phyloP scores from a whole-genome alignment of 2,329 filamentous ascomycete genomes.

The Lachnellula cervina region DNA sequence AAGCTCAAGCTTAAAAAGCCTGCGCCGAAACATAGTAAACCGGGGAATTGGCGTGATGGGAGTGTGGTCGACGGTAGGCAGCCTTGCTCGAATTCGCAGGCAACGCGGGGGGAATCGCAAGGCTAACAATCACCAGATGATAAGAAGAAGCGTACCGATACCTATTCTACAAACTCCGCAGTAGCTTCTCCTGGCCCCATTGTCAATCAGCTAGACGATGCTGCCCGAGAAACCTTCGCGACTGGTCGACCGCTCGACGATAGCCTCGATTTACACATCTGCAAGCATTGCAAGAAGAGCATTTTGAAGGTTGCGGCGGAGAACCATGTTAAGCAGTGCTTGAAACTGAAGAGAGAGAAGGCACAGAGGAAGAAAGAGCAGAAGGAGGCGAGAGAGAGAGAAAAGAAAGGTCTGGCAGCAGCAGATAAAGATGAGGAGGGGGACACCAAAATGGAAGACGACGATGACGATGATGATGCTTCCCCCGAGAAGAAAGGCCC shows the following conservation, averaged over 20 bases:
- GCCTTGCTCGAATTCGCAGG: too few species aligned
- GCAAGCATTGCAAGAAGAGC: constrained; percentile 92
- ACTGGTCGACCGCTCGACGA: constrained; percentile 81
- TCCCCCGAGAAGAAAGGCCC: constrained; percentile 38
- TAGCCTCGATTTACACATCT: constrained; percentile 71
- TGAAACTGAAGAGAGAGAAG: constrained; percentile 53
- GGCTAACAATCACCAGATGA: constrained; percentile 38
- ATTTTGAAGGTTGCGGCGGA: constrained; percentile 71
- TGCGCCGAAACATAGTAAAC: constrained; percentile 57
- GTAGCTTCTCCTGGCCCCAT: constrained; percentile 48
- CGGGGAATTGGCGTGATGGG: constrained; percentile 69
- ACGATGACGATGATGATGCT: constrained; percentile 35
- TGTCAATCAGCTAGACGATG: constrained; percentile 68
- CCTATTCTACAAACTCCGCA: constrained; percentile 37
- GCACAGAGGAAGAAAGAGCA: constrained; percentile 33
- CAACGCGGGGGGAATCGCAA: neutral
- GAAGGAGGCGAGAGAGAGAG: constrained; percentile 35
- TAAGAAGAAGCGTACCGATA: constrained; percentile 47
- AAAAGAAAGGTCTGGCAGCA: constrained; percentile 37
- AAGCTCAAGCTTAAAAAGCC: constrained; percentile 60
- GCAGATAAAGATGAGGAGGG: constrained; percentile 30
- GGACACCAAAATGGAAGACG: constrained; percentile 35
- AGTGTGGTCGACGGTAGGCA: constrained; percentile 55
- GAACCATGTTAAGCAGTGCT: constrained; percentile 75
- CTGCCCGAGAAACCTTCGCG: constrained; percentile 71